These are phyloP conservation scores for Annulohypoxylon nitens DNA, from an alignment of 495 filamentous ascomycete species.

Conservation along the genomic window DNA sequence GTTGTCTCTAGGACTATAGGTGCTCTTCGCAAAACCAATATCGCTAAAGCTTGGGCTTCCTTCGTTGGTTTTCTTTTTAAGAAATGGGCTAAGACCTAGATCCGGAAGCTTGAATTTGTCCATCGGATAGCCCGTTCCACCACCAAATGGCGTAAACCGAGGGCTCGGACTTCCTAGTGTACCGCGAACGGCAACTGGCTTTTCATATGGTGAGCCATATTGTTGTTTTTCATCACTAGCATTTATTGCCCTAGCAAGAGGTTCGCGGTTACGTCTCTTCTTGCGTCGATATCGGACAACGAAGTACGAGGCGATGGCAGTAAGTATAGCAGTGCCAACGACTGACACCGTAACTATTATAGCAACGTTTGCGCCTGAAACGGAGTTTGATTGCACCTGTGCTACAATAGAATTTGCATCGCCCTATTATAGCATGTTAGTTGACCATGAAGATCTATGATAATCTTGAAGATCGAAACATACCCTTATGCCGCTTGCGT, in stretches of 20 bases:
- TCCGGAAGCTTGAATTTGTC: constrained; percentile 47
- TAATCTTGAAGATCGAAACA: constrained; percentile 36
- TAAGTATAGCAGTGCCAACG: constrained; percentile 57
- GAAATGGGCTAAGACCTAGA: constrained; percentile 33
- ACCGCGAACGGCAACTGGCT: constrained; percentile 42
- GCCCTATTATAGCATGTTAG: constrained; percentile 39
- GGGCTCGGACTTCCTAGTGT: constrained; percentile 34
- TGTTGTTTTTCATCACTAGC: constrained; percentile 18
- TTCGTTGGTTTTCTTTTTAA: constrained; percentile 38
- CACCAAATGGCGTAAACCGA: constrained; percentile 46
- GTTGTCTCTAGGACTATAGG: constrained; percentile 10
- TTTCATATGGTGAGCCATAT: constrained; percentile 29
- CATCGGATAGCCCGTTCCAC: constrained; percentile 38
- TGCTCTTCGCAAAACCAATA: constrained; percentile 37
- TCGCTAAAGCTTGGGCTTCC: constrained; percentile 27
- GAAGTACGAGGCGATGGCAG: constrained; percentile 50
- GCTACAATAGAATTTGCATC: constrained; percentile 50
- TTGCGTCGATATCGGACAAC: constrained; percentile 52
- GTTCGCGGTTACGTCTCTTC: constrained; percentile 38
- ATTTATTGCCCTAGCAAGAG: constrained; percentile 11
- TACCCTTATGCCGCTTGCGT: constrained; percentile 53
- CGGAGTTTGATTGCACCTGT: constrained; percentile 50
- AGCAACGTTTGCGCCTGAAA: constrained; percentile 56
- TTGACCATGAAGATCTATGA: constrained; percentile 2
- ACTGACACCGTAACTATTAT: constrained; percentile 52